These are phyloP conservation scores for Trichoderma erinaceum DNA, from an alignment of 495 filamentous ascomycete genomes.

Conservation along the genomic window DNA sequence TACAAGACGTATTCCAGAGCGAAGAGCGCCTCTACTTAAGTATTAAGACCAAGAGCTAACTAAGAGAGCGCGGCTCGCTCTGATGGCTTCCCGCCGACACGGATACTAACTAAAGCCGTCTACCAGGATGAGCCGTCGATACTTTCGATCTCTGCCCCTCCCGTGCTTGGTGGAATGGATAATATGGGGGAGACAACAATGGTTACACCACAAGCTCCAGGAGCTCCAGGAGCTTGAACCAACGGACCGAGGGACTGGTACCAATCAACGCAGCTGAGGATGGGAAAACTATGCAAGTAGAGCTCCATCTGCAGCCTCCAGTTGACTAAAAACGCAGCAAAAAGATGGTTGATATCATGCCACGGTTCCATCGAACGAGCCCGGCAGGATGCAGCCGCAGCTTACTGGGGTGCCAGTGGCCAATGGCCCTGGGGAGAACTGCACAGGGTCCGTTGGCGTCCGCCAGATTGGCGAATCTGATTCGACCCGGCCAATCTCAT, in stretches of 20 bases:
- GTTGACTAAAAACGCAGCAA: background rate
- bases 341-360: background rate
- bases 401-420: background rate
- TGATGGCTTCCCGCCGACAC: background rate
- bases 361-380: conserved; percentile 4
- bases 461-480: conserved; percentile 6
- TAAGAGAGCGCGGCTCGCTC: background rate
- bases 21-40: background rate
- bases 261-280: background rate
- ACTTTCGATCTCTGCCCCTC: background rate
- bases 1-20: background rate
- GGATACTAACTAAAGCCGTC: background rate
- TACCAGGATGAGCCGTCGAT: background rate
- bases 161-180: background rate
- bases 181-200: background rate
- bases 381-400: background rate
- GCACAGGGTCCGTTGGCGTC: background rate
- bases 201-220: background rate
- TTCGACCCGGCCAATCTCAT: background rate
- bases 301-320: background rate
- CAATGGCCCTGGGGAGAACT: background rate
- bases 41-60: background rate
- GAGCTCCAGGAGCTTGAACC: background rate
- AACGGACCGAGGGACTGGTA: background rate
- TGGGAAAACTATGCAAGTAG: background rate